Base-by-base conservation (phyloP, 2,329 filamentous ascomycete species). In the Metarhizium sp. region DNA sequence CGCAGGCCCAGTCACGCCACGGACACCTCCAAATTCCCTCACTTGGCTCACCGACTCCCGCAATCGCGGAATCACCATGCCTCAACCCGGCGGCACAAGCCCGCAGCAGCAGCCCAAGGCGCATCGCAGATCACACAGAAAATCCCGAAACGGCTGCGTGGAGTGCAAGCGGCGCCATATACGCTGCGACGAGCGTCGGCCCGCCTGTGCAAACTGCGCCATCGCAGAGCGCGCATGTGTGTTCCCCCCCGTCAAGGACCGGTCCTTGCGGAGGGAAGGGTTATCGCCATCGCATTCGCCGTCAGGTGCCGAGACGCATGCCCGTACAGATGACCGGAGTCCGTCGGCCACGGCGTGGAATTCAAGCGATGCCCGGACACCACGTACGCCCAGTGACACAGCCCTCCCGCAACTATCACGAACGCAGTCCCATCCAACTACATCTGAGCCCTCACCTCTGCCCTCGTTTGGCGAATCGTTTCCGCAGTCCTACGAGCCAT, bases 181-280 rank as follows among this genome's bases (percentile, higher is more conserved):
- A 54, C 72, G 72, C 40, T 76, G 74, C 62, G 74, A 76, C 54
- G 73, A 76, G 61, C 66, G 59, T 7, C 67, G 67, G 4, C 74
- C 74, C 2, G 56, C 65, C 1, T 76, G 74, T 57, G 66, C 65
- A 48, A 73, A 75, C 56, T 76, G 73, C 59, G 60, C 64, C 20
- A 67, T 69, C 47, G 68, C 68, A 45, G 66, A 72, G 51, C 64
- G 69, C 6, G 55, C 57, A 6, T 76, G 73, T 56, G 68, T 69
- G 0, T 76, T 69, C 48, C 68, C 66, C 7, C 53, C 56, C 50
- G 54, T 20, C 48, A 42, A 46, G 53, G 32, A 30, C 45, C 10
- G 32, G 47, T 6, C 36, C 13, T 29, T 38, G 7, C 40, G 20
- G 29, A 32, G 2, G 38, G 46, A 34, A 1, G 6, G n/a, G 36